These are phyloP conservation scores for Tricholoma hemisulphureum DNA, from an alignment of 768 basidiomycete genomes.

Conservation along the genomic window DNA sequence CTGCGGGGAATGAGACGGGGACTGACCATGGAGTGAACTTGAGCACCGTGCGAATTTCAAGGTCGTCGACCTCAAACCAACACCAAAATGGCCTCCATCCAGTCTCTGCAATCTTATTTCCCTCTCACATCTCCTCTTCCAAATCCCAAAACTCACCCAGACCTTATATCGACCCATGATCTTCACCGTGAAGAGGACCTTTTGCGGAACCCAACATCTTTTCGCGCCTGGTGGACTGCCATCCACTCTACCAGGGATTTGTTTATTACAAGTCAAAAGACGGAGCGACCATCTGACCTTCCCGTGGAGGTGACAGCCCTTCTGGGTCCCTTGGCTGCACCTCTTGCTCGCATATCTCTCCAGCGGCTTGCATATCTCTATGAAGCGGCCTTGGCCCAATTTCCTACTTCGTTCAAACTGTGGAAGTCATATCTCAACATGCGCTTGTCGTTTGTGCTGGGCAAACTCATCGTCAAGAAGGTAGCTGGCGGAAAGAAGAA, in stretches of 20 bases:
- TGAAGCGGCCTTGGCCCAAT: conserved; percentile 84
- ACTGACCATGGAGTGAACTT: conserved; percentile 10
- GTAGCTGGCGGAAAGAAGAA: conserved; percentile 87
- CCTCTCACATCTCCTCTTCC: conserved; percentile 87
- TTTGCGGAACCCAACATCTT: conserved; percentile 84
- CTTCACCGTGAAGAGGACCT: conserved; percentile 92
- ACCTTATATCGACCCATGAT: conserved; percentile 73
- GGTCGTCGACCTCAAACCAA: not conserved
- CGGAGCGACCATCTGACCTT: conserved; percentile 47
- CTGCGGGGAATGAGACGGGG: not conserved
- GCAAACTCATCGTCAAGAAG: conserved; percentile 68
- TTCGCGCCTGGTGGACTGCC: conserved; percentile 91
- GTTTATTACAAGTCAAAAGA: conserved; percentile 54
- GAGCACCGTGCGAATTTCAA: conserved; percentile 10
- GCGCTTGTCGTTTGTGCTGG: conserved; percentile 84
- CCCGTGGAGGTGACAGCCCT: conserved; percentile 53
- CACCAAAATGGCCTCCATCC: conserved; percentile 51
- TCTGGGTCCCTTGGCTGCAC: conserved; percentile 78
- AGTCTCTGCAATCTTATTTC: conserved; percentile 56
- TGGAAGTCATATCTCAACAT: conserved; percentile 92
- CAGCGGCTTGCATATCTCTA: conserved; percentile 91
- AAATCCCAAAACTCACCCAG: conserved; percentile 72
- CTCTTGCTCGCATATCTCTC: conserved; percentile 68
- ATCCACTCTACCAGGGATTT: conserved; percentile 74
- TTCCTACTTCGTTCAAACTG: conserved; percentile 88